phyloP scores from a whole-genome alignment of 1,284 basidiomycete species.

The Gymnopus androsaceus region DNA sequence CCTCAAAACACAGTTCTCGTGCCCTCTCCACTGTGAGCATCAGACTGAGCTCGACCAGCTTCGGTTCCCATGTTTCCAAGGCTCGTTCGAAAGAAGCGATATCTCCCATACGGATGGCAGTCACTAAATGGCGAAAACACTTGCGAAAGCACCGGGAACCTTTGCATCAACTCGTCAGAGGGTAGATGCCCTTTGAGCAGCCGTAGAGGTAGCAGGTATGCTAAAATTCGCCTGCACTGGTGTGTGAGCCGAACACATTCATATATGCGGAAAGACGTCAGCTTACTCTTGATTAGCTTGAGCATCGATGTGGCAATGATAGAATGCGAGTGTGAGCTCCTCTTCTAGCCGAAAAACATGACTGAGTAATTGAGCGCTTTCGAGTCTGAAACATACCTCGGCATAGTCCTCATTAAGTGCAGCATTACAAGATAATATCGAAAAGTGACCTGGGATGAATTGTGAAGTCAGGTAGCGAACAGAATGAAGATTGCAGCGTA shows the following conservation, averaged over 20 bases:
- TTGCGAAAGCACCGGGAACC: constrained; percentile 72
- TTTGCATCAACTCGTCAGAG: constrained; percentile 62
- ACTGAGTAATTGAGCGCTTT: constrained; percentile 1
- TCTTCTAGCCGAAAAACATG: constrained; percentile 65
- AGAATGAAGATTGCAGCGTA: constrained; percentile 38
- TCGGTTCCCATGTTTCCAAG: constrained; percentile 64
- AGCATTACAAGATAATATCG: constrained; percentile 94
- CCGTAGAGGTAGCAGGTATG: constrained; percentile 87
- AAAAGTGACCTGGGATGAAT: constrained; percentile 71
- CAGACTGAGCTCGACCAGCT: constrained; percentile 81
- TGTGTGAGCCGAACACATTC: constrained; percentile 4
- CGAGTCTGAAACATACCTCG: constrained; percentile 49
- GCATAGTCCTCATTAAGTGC: constrained; percentile 91
- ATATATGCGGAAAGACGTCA: neutral
- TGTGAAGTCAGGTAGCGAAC: neutral
- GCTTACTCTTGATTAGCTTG: constrained; percentile 81
- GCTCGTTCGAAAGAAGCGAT: constrained; percentile 80
- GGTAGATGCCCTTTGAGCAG: constrained; percentile 87
- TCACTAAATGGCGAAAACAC: constrained; percentile 82
- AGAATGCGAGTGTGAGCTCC: constrained; percentile 81
- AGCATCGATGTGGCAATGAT: constrained; percentile 72
- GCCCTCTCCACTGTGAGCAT: constrained; percentile 88
- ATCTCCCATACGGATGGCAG: constrained; percentile 77
- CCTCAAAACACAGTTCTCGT: constrained; percentile 82
- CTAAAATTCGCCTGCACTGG: constrained; percentile 75